Percentiles rank a stretch among this genome's conserved stretches.
phyloP scores from a whole-genome alignment of 1,284 basidiomycete species.

The Testicularia cyperi region DNA sequence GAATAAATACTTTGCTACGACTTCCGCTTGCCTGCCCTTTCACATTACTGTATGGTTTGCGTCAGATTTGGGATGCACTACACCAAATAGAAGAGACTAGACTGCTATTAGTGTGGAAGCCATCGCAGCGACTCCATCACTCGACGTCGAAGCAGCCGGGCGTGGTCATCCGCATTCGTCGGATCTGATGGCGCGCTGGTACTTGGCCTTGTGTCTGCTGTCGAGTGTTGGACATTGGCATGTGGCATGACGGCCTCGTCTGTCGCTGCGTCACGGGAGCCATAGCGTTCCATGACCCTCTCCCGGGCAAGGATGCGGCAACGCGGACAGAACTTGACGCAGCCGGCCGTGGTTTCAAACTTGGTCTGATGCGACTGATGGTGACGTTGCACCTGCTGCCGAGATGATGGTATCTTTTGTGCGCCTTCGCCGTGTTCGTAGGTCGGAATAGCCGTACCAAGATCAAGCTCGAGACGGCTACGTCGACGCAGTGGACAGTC shows the following conservation, averaged over 20 bases:
- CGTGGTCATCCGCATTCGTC: no score
- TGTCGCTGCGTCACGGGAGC: no score
- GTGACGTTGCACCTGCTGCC: neutral
- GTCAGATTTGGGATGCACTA: no score
- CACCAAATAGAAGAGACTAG: no score
- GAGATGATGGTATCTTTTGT: neutral
- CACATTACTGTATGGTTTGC: no score
- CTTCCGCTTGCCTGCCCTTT: no score
- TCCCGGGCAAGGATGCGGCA: constrained; percentile 1
- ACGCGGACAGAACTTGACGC: constrained; percentile 4
- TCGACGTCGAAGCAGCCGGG: neutral
- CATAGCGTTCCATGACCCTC: neutral
- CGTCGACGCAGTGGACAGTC: constrained; percentile 61
- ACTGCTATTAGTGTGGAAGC: no score
- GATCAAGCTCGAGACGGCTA: constrained; percentile 2
- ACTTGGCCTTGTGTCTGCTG: no score
- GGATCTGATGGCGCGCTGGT: no score
- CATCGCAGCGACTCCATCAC: neutral
- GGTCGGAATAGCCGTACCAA: neutral
- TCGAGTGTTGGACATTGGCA: no score
- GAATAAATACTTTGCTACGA: no score
- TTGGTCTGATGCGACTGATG: neutral
- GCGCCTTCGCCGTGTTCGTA: neutral
- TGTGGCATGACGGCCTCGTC: no score
- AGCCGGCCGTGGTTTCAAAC: constrained; percentile 1